Evolutionary conservation across 306 rosid species (phyloP).

Genomic region (Dryas alaskensis): DNA sequence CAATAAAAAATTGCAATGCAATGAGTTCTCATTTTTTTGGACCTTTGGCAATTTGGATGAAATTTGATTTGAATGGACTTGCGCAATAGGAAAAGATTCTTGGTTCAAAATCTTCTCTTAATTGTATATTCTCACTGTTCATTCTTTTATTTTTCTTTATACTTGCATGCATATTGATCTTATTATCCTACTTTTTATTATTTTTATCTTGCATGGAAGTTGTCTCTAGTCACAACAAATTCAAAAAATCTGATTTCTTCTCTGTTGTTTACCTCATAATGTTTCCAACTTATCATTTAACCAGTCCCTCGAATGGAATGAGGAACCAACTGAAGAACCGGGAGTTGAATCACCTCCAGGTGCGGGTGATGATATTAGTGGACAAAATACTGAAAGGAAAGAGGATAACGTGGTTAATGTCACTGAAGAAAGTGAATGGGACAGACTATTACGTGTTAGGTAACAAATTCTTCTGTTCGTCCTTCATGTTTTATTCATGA

Average conservation of each 20-base stretch:
- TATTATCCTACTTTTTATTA: background rate
- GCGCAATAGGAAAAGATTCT: too few species aligned
- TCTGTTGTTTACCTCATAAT: background rate
- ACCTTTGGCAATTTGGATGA: too few species aligned
- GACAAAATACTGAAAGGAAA: constrained; percentile 65
- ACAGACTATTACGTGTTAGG: constrained; percentile 86
- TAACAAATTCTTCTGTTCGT: constrained; percentile 35
- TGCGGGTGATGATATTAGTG: constrained; percentile 53
- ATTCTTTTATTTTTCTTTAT: background rate
- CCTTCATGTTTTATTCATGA: background rate
- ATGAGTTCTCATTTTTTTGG: too few species aligned
- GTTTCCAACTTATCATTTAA: constrained; percentile 12
- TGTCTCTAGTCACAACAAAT: background rate
- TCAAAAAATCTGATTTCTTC: background rate
- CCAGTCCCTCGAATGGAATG: constrained; percentile 95
- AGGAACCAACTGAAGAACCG: constrained; percentile 83
- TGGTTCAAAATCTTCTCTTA: background rate
- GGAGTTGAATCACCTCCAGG: constrained; percentile 73
- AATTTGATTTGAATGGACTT: too few species aligned
- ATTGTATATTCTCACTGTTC: background rate
- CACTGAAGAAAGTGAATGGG: constrained; percentile 97
- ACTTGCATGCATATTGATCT: background rate
- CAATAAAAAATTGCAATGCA: too few species aligned
- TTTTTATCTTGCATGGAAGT: background rate
- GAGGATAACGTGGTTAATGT: constrained; percentile 57